A percentile compares a stretch with the other conserved stretches of the same genome.
Conservation (phyloP, 345 rosid genomes). For the Xanthoceras sorbifolium region DNA sequence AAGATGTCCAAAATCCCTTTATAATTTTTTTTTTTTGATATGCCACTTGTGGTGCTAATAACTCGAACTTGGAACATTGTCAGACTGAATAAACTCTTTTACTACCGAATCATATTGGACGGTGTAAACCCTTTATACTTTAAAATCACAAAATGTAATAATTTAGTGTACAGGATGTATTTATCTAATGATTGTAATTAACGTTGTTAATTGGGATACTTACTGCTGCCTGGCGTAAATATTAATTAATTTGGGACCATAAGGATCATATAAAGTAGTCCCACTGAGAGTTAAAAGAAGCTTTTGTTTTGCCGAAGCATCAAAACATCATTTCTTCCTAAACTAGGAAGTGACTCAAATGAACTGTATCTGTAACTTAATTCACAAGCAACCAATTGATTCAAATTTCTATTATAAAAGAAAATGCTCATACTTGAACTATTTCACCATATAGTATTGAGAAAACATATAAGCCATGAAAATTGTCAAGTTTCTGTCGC, state of each 20-base stretch:
- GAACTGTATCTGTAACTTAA: constrained; percentile 15
- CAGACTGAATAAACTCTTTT: too few species aligned
- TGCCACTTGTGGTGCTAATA: too few species aligned
- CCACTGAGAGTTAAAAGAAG: constrained; percentile 3
- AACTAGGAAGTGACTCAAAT: constrained; percentile 6
- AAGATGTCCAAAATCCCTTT: too few species aligned
- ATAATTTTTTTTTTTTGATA: too few species aligned
- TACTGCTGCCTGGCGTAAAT: too few species aligned
- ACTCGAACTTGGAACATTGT: too few species aligned
- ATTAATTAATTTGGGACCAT: not conserved
- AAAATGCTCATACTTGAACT: not conserved
- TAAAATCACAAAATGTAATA: too few species aligned
- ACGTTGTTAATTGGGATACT: not conserved
- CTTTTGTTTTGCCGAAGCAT: constrained; percentile 33
- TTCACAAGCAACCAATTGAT: constrained; percentile 31
- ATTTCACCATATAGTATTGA: not conserved
- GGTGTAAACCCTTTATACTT: too few species aligned
- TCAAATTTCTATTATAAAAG: constrained; percentile 5
- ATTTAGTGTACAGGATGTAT: too few species aligned
- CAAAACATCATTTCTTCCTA: constrained; percentile 8
- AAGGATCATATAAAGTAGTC: not conserved
- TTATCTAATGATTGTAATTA: too few species aligned
- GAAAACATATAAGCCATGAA: constrained; percentile 19
- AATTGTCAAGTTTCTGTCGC: not conserved
- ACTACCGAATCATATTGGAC: too few species aligned